Evolutionary conservation across 805 yeast species (phyloP), one percentile per base, ranked within the genome.

Genomic region (Kazachstania bromeliacearum): DNA sequence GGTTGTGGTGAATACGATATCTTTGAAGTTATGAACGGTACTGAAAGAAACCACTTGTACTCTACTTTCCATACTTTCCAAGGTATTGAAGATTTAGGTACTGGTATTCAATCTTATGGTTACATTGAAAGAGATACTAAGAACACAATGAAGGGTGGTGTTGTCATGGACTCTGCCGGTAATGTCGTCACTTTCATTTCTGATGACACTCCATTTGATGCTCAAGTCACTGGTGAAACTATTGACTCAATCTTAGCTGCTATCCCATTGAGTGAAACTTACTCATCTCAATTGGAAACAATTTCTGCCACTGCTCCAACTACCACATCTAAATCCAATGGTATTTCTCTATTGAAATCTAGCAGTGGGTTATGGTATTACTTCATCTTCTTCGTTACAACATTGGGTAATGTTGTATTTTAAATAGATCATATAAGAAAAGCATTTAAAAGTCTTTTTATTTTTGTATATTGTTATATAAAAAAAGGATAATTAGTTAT

Each of bases 1-100:
- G 89, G 88, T 8, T 78, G 87, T 59, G 87, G 88, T 55, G 87
- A 80, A 58, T 78, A 75, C 47, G 89, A 80, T 59, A 71, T 79
- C 46, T 80, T 80, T 53, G 89, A 81, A 62, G 77, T 75, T 28
- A 70, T 77, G 75, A 80, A 80, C 59, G 59, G 63, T 38, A 74
- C 85, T 12, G 73, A 73, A 44, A 55, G 71, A 18, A 57, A 57
- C 34, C 67, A 76, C 39, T 66, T 81, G 46, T 77, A 65, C 59
- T 67, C 85, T 14, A 78, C 88, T 6, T 62, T 81, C 55, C 92
- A 81, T 55, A 84, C 78, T 51, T 81, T 70, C 67, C 92, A 81
- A 58, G 63, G 63, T 27, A 72, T 78, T 31, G 79, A 63, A 37
- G 70, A 72, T 48, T 69, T 81, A 45, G 71, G 71, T 28, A 59